Base-by-base conservation (phyloP, 768 basidiomycete genomes). In the Mrakia hoshinonis region DNA sequence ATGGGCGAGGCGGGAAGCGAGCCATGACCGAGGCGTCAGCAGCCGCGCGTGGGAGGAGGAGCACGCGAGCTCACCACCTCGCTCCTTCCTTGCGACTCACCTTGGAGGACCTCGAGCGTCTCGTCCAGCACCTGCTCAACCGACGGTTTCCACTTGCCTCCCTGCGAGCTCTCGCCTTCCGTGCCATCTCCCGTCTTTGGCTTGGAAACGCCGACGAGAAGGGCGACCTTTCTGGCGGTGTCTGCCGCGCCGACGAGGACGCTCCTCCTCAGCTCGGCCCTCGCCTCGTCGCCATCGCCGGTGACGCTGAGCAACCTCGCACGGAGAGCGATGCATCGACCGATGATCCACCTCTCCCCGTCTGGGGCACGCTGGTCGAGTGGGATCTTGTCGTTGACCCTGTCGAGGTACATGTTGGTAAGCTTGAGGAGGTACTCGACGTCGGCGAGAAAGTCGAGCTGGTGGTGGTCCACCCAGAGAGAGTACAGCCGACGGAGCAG, bases 391-490 rank as follows among this genome's bases (percentile, higher is more conserved):
- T 36, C 34, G 11, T 49, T 38, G 20, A 58, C 54, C 36, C 65
- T 51, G 12, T 67, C 43, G 24, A 67, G 18, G n/a, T 55, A 72
- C 39, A 67, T 26, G 2, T 4, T 29, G 2, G 70, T 61, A 11
- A 72, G 43, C 24, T 65, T 66, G 47, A 72, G 15, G 12, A 72
- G 55, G 51, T 72, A 72, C 55, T 47, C 24, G 4, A 49, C 69
- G 22, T 72, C 70, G 51, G 39, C 46, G n/a, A 67, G 52, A 11
- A 43, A 31, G 39, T 34, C 39, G 22, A 54, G 22, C 20, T 26
- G 43, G n/a, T 64, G 52, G 12, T 13, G 26, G 48, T 71, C 65
- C 49, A 71, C 64, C 70, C 70, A 72, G 22, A 72, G 65, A 0
- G 34, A 34, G 22, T 48, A 72, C 52, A 72, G 67, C 1, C 70